Base-by-base conservation (phyloP, 768 basidiomycete species). In the Rhizopogon roseolus region DNA sequence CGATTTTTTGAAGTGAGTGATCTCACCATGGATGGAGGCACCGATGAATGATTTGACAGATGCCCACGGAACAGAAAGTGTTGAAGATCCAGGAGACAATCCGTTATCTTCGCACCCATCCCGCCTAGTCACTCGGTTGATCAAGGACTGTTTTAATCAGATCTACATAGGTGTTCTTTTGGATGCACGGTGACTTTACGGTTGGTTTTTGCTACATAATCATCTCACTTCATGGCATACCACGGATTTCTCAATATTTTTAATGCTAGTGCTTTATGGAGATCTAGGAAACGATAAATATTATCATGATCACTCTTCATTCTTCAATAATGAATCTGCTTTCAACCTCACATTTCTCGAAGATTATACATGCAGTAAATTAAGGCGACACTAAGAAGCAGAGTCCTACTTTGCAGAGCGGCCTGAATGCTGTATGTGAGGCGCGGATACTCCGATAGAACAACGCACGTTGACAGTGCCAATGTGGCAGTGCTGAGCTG, bases 1-100 rank as follows among this genome's bases (percentile, higher is more conserved):
- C 29, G 54, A 19, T 84, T 84, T 58, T 78, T 72, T 49, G 69
- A 78, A 67, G 82, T 80, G 58, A 16, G 75, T 27, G 28, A 22
- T 40, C 4, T 1, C 19, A 16, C 6, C 14, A 9, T n/a, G 38
- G 25, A 16, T 19, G 10, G 14, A 34, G 46, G 14, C 9, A 9
- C 56, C 16, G 8, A 11, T 27, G 38, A 19, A 50, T 13, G 41
- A 10, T 57, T 28, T 54, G 14, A n/a, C 53, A 84, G 84, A 76
- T 85, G 74, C 65, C 80, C 2, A 78, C 82, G 3, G 68, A 82
- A 27, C 71, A 81, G 40, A 83, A 84, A 58, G 58, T 84, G 1
- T 59, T 71, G 52, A 75, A 75, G 55, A 85, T 84, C 25, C 62
- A 77, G 46, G 78, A 79, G 56, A 66, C 78, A 6, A 74, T 83